Conservation (phyloP, 108 stramenopile genomes). For the Nannochloropsis oceanica region DNA sequence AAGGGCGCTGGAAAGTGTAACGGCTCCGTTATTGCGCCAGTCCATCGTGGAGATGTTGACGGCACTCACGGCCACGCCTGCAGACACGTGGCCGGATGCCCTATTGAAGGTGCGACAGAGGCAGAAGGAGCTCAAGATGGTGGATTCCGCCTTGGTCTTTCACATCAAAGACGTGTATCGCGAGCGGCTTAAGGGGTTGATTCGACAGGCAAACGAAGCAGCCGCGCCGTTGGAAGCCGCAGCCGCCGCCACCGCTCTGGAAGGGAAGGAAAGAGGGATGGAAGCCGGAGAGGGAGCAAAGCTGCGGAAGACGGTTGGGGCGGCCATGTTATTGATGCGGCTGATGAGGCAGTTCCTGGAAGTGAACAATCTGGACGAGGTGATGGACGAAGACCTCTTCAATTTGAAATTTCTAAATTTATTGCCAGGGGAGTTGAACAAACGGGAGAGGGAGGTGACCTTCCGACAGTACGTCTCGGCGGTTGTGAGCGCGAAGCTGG, state of each 20-base stretch:
- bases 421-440: not conserved
- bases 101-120: not conserved
- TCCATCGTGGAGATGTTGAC: not conserved
- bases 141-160: not conserved
- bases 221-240: not conserved
- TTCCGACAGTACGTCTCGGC: not conserved
- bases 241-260: not conserved
- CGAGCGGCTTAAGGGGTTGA: not conserved
- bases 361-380: not conserved
- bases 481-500: not conserved
- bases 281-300: not conserved
- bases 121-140: not conserved
- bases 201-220: not conserved
- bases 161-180: not conserved
- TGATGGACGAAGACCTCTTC: not conserved
- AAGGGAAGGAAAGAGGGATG: not conserved
- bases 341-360: not conserved
- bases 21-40: not conserved
- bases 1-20: not conserved
- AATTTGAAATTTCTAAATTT: not conserved
- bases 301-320: not conserved
- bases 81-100: not conserved
- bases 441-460: not conserved
- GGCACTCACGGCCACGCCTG: not conserved
- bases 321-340: not conserved